phyloP scores from a whole-genome alignment of 2,329 filamentous ascomycete species.

The Escovopsis weberi region DNA sequence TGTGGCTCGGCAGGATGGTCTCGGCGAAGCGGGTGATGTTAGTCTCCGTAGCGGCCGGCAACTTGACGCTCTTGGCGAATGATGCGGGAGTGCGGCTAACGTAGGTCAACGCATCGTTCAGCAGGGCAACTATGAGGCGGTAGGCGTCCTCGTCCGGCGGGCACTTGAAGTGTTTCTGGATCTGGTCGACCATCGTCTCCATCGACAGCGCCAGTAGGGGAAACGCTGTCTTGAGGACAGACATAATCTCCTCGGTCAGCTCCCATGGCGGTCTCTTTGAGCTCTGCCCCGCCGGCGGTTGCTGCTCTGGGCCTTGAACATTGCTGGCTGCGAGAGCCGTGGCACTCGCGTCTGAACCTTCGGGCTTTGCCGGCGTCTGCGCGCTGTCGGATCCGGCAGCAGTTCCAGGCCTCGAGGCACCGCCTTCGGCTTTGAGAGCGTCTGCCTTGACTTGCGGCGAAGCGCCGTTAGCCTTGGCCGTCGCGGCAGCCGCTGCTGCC shows the following conservation, averaged over 20 bases:
- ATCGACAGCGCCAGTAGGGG: constrained; percentile 90
- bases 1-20: constrained; percentile 86
- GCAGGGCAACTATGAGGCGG: constrained; percentile 85
- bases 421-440: constrained; percentile 21
- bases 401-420: constrained; percentile 34
- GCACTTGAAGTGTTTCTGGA: constrained; percentile 98
- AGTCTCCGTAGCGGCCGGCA: constrained; percentile 78
- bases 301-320: constrained; percentile 7
- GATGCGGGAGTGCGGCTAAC: constrained; percentile 75
- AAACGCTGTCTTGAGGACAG: constrained; percentile 91
- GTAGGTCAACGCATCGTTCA: constrained; percentile 90
- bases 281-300: constrained; percentile 11
- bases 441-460: constrained; percentile 41
- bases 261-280: constrained; percentile 84
- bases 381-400: constrained; percentile 30
- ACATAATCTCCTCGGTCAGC: constrained; percentile 88
- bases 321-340: constrained; percentile 12
- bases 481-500: constrained; percentile 26
- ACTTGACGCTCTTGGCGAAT: constrained; percentile 81
- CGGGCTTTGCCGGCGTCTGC: constrained; percentile 29
- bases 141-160: constrained; percentile 97
- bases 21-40: constrained; percentile 97
- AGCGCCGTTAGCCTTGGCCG: constrained; percentile 30
- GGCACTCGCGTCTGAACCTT: constrained; percentile 20
- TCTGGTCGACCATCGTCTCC: constrained; percentile 99